A percentile compares a stretch with the other conserved stretches of the same genome.
Conservation (phyloP, 768 basidiomycete species). For the Favolaschia claudopus region DNA sequence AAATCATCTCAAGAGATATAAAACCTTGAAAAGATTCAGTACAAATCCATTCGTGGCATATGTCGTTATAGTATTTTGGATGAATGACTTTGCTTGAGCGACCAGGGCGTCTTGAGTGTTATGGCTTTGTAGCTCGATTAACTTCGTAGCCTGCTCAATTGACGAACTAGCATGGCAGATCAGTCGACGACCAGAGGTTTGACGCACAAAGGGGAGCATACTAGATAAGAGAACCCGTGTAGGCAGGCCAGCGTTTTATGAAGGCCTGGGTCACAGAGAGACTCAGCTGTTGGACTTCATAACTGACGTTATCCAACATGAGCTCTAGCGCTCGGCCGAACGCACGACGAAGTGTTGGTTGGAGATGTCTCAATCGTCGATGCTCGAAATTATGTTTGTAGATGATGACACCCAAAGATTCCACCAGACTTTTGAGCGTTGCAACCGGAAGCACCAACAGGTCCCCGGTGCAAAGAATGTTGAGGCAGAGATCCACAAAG, state of each 20-base stretch:
- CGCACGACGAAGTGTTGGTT: conserved; percentile 59
- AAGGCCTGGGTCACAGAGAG: conserved; percentile 69
- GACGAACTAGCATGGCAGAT: conserved; percentile 48
- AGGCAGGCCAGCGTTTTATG: conserved; percentile 63
- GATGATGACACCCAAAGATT: conserved; percentile 68
- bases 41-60: conserved; percentile 67
- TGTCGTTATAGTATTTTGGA: conserved; percentile 59
- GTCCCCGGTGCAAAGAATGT: conserved; percentile 55
- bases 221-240: conserved; percentile 63
- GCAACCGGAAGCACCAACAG: conserved; percentile 59
- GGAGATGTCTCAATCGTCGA: conserved; percentile 59
- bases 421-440: conserved; percentile 66
- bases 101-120: conserved; percentile 66
- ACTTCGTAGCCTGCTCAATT: conserved; percentile 56
- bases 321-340: conserved; percentile 59
- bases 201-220: conserved; percentile 37
- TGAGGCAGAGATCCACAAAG: conserved; percentile 68
- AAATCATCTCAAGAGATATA: conserved; percentile 10
- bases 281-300: conserved; percentile 72
- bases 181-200: neutral
- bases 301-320: conserved; percentile 60
- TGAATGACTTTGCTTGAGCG: conserved; percentile 61
- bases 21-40: conserved; percentile 65
- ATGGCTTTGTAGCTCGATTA: conserved; percentile 55
- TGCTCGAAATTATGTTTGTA: conserved; percentile 80